Evolutionary conservation across 495 filamentous ascomycete species (phyloP).

Genomic region (Daldinia grandis): DNA sequence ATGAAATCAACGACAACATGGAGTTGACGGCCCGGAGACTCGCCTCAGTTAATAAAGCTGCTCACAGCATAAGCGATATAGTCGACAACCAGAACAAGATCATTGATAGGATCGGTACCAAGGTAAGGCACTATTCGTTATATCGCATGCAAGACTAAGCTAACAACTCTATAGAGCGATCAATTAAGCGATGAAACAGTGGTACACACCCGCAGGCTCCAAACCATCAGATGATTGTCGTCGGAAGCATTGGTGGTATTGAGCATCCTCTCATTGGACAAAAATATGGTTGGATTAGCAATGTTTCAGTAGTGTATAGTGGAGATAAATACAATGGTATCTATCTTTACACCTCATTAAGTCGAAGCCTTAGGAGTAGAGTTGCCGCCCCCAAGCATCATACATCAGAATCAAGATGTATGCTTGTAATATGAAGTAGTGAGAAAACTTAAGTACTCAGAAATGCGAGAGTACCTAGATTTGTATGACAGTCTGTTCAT

Average conservation of each 20-base stretch:
- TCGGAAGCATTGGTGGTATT: neutral
- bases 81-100: constrained; percentile 78
- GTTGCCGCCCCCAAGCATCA: no score
- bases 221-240: constrained; percentile 14
- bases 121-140: constrained; percentile 59
- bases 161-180: constrained; percentile 46
- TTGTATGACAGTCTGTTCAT: no score
- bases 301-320: neutral
- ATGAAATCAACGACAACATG: constrained; percentile 68
- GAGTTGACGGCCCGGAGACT: constrained; percentile 50
- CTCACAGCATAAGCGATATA: constrained; percentile 74
- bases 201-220: constrained; percentile 10
- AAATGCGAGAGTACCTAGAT: no score
- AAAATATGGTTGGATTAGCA: neutral
- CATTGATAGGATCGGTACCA: constrained; percentile 74
- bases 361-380: no score
- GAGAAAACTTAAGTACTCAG: no score
- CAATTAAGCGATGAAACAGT: constrained; percentile 39
- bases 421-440: no score
- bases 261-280: constrained; percentile 6
- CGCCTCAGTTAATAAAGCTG: constrained; percentile 70
- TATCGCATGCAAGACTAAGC: neutral
- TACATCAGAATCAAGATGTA: no score
- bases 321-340: neutral
- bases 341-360: neutral